Evolutionary conservation across 257 asterid genomes (phyloP).

Genomic region (Mentha longifolia): DNA sequence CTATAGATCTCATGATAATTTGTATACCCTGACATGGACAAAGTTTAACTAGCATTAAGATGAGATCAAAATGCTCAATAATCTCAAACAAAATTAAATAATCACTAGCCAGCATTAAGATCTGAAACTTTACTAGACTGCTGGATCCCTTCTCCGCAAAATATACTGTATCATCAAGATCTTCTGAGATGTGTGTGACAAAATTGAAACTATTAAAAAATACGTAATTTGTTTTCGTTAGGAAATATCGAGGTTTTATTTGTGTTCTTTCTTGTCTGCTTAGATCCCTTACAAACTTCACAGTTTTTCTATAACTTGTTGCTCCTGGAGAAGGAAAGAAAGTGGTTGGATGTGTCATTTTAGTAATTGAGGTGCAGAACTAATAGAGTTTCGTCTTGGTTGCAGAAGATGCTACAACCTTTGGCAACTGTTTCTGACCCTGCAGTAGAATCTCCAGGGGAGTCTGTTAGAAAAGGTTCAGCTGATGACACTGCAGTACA

Average conservation of each 20-base stretch:
- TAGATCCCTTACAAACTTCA: no score
- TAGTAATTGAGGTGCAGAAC: constrained; percentile 19
- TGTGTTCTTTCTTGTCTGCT: no score
- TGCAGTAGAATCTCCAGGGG: constrained; percentile 30
- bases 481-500: constrained; percentile 31
- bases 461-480: constrained; percentile 30
- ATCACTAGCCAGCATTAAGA: constrained; percentile 20
- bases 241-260: no score
- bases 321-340: constrained; percentile 1
- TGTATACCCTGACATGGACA: not conserved
- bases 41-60: not conserved
- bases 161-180: not conserved
- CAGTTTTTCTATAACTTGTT: no score
- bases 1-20: constrained; percentile 6
- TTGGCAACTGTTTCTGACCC: constrained; percentile 26
- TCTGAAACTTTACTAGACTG: constrained; percentile 1
- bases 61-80: constrained; percentile 19
- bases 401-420: constrained; percentile 42
- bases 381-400: constrained; percentile 26
- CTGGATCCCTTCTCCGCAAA: not conserved
- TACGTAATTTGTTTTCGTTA: not conserved
- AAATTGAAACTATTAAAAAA: not conserved
- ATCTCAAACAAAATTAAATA: not conserved
- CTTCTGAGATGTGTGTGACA: not conserved
- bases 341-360: not conserved